These are phyloP conservation scores for Rhypophila decipiens DNA, from an alignment of 495 filamentous ascomycete species.

Conservation along the genomic window DNA sequence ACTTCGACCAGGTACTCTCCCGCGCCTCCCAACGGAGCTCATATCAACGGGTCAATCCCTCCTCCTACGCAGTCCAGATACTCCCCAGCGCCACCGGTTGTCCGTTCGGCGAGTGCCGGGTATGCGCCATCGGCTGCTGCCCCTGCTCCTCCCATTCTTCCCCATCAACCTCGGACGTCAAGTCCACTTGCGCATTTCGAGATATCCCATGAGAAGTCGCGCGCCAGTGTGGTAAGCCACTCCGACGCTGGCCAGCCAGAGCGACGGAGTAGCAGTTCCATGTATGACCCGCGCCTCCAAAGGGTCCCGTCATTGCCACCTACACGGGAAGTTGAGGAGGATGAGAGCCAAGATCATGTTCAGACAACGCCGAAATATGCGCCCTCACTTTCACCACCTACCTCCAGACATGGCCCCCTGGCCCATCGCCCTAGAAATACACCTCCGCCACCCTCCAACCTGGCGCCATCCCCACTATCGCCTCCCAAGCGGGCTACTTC, in stretches of 20 bases:
- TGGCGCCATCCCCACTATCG: conserved; percentile 32
- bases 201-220: conserved; percentile 36
- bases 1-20: conserved; percentile 53
- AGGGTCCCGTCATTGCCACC: conserved; percentile 45
- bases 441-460: conserved; percentile 38
- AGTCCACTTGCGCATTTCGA: conserved; percentile 72
- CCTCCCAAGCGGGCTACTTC: conserved; percentile 49
- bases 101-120: conserved; percentile 29
- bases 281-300: conserved; percentile 39
- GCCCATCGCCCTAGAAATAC: conserved; percentile 26
- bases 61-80: conserved; percentile 41
- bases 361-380: conserved; percentile 14
- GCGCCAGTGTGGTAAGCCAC: conserved; percentile 23
- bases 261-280: conserved; percentile 40
- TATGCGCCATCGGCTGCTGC: conserved; percentile 35
- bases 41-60: conserved; percentile 26
- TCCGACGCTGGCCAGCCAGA: conserved; percentile 28
- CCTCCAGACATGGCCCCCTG: conserved; percentile 26
- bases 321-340: conserved; percentile 48
- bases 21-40: conserved; percentile 42
- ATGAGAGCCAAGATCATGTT: conserved; percentile 26
- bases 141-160: conserved; percentile 42
- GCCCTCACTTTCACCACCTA: conserved; percentile 16
- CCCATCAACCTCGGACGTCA: conserved; percentile 78
- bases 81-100: conserved; percentile 44